These are phyloP conservation scores for Hibiscus trionum DNA, from an alignment of 345 rosid genomes.

Conservation along the genomic window DNA sequence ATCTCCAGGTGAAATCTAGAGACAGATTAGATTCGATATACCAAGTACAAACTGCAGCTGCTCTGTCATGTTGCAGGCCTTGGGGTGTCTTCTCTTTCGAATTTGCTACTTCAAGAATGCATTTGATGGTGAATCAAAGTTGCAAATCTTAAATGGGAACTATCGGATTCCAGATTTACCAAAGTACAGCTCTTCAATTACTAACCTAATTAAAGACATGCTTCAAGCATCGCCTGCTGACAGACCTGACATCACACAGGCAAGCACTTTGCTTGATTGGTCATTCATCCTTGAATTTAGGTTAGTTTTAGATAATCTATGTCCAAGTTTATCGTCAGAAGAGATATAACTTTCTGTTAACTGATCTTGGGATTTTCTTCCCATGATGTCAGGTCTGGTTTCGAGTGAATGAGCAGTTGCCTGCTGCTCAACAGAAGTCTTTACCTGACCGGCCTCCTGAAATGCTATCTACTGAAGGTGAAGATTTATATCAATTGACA, in stretches of 20 bases:
- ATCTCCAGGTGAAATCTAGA: slow-evolving; percentile 1
- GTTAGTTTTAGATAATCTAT: slow-evolving; percentile 58
- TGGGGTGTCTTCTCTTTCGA: slow-evolving; percentile 94
- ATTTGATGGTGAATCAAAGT: slow-evolving; percentile 96
- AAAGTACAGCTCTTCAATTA: slow-evolving; percentile 54
- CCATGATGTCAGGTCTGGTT: slow-evolving; percentile 81
- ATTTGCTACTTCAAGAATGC: slow-evolving; percentile 92
- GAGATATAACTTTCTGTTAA: slow-evolving; percentile 34
- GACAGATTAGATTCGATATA: neutral
- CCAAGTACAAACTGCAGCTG: slow-evolving; percentile 13
- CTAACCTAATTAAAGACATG: slow-evolving; percentile 74
- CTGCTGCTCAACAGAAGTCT: slow-evolving; percentile 66
- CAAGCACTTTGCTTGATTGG: slow-evolving; percentile 71
- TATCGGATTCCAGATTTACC: slow-evolving; percentile 85
- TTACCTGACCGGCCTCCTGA: slow-evolving; percentile 81
- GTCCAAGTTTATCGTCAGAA: slow-evolving; percentile 21
- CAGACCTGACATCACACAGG: slow-evolving; percentile 93
- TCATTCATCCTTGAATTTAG: slow-evolving; percentile 64
- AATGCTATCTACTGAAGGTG: slow-evolving; percentile 55
- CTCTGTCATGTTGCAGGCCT: slow-evolving; percentile 50
- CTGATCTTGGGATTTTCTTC: slow-evolving; percentile 44
- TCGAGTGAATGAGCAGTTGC: slow-evolving; percentile 85
- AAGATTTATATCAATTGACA: slow-evolving; percentile 1
- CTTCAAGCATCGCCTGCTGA: slow-evolving; percentile 87
- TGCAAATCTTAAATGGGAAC: slow-evolving; percentile 88